These are phyloP conservation scores for Monosporascus cannonballus DNA, from an alignment of 2,329 filamentous ascomycete species.

Conservation along the genomic window DNA sequence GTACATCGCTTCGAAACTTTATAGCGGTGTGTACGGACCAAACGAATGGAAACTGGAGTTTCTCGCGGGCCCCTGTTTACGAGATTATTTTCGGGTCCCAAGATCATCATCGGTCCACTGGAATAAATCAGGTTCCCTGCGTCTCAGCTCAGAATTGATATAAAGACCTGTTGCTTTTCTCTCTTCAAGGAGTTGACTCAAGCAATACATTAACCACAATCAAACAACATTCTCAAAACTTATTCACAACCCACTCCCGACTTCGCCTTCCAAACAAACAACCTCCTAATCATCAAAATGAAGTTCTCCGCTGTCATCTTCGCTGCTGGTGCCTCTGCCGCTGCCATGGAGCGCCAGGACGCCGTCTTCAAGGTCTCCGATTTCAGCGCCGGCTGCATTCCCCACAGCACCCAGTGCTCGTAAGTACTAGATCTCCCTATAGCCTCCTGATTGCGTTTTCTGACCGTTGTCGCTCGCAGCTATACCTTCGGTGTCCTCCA, in stretches of 20 bases:
- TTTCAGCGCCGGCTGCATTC: conserved; percentile 23
- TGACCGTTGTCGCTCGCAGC: conserved; percentile 2
- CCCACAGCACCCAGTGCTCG: conserved; percentile 22
- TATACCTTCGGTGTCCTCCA: conserved; percentile 13
- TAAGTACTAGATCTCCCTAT: conserved; percentile 7
- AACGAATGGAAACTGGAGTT: too few species aligned
- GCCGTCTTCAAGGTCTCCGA: conserved; percentile 20
- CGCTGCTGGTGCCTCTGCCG: conserved; percentile 15
- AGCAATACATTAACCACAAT: too few species aligned
- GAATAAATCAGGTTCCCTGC: too few species aligned
- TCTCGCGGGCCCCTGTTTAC: too few species aligned
- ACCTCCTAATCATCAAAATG: conserved; percentile 17
- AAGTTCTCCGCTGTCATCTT: conserved; percentile 18
- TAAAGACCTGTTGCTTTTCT: too few species aligned
- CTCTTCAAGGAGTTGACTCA: too few species aligned
- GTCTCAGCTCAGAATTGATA: too few species aligned
- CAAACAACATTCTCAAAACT: too few species aligned
- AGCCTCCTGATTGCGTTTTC: background rate
- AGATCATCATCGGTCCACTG: too few species aligned
- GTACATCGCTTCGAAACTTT: too few species aligned
- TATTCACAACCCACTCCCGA: background rate
- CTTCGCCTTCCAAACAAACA: background rate
- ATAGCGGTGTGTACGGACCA: too few species aligned
- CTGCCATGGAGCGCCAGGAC: conserved; percentile 11
- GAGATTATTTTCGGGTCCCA: too few species aligned